These are phyloP conservation scores for Smallanthus sonchifolius DNA, from an alignment of 129 eudicot species.

Conservation along the genomic window DNA sequence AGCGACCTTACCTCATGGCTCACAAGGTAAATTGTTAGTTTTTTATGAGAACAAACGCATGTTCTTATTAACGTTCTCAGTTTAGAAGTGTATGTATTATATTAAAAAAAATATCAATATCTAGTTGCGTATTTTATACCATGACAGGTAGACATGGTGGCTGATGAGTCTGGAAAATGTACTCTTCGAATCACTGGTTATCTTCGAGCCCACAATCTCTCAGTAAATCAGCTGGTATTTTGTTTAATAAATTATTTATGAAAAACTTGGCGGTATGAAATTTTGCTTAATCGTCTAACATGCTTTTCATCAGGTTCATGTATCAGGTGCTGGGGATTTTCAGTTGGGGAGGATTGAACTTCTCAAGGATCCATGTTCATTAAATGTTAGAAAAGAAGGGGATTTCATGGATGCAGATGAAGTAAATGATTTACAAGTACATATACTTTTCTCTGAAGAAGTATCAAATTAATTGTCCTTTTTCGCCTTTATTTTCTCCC, in stretches of 20 bases:
- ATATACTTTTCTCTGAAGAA: neutral
- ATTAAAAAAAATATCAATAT: neutral
- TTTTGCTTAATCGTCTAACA: constrained; percentile 20
- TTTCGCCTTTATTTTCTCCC: neutral
- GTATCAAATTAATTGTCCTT: neutral
- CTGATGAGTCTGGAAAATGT: constrained; percentile 55
- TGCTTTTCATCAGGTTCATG: constrained; percentile 67
- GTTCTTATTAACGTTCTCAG: neutral
- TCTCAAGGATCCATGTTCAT: constrained; percentile 74
- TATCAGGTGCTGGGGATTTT: constrained; percentile 96
- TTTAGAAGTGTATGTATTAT: neutral
- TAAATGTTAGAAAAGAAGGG: constrained; percentile 69
- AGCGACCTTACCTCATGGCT: constrained; percentile 78
- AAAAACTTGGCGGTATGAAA: neutral
- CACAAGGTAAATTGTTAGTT: constrained; percentile 51
- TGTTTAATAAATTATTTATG: neutral
- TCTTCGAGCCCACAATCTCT: constrained; percentile 75
- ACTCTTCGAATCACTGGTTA: constrained; percentile 78
- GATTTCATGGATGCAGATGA: constrained; percentile 89
- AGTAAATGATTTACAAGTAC: constrained; percentile 43
- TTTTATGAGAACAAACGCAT: neutral
- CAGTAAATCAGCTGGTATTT: constrained; percentile 84
- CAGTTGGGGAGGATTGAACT: constrained; percentile 75
- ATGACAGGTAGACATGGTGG: constrained; percentile 62
- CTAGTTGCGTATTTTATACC: neutral